Conservation (phyloP, 108 stramenopile genomes). For the Cylindrotheca closterium region DNA sequence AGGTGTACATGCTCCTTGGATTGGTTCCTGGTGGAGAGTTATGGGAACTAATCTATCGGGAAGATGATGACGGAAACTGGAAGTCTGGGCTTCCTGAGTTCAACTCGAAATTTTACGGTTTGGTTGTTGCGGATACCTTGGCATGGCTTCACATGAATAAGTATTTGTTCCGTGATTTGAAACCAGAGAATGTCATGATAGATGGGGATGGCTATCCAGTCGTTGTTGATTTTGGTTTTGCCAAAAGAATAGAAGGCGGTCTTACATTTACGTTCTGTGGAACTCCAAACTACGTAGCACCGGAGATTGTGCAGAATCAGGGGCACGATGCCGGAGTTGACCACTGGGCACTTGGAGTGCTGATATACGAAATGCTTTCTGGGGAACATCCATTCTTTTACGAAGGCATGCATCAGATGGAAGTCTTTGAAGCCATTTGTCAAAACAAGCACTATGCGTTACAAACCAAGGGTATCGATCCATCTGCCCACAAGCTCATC, state of each 20-base stretch:
- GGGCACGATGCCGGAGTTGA: slow-evolving; percentile 90
- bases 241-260: slow-evolving; percentile 65
- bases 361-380: slow-evolving; percentile 88
- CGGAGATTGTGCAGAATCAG: slow-evolving; percentile 88
- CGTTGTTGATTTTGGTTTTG: slow-evolving; percentile 88
- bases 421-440: slow-evolving; percentile 79
- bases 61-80: slow-evolving; percentile 56
- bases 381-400: slow-evolving; percentile 64
- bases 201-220: slow-evolving; percentile 76
- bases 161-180: slow-evolving; percentile 91
- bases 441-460: slow-evolving; percentile 32
- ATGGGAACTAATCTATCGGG: slow-evolving; percentile 59
- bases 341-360: slow-evolving; percentile 91
- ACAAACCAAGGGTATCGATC: slow-evolving; percentile 30
- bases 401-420: slow-evolving; percentile 71
- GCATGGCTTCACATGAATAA: slow-evolving; percentile 85
- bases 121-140: slow-evolving; percentile 77
- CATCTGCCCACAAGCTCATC: slow-evolving; percentile 41
- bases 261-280: slow-evolving; percentile 91
- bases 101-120: slow-evolving; percentile 60
- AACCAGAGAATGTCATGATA: slow-evolving; percentile 78
- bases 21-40: slow-evolving; percentile 85
- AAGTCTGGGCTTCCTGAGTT: slow-evolving; percentile 42
- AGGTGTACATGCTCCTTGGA: slow-evolving; percentile 74
- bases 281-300: slow-evolving; percentile 92